A percentile compares a stretch with the other conserved stretches of the same genome.
These are phyloP conservation scores for Heteromeles arbutifolia DNA, from an alignment of 306 rosid genomes.

Conservation along the genomic window DNA sequence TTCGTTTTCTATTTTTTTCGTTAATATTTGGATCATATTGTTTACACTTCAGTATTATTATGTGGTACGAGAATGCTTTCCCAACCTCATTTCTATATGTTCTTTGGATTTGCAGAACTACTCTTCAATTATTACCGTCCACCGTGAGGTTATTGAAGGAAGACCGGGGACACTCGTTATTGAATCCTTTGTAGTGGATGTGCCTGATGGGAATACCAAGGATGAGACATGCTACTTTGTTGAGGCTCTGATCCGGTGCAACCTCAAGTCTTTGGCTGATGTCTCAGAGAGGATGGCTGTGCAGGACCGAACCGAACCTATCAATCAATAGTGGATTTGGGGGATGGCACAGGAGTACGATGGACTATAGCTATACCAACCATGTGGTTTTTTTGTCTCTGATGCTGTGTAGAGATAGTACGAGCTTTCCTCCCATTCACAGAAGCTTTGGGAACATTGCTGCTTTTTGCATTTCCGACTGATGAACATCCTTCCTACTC, in stretches of 20 bases:
- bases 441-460: constrained; percentile 55
- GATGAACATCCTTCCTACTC: constrained; percentile 39
- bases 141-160: constrained; percentile 83
- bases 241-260: constrained; percentile 88
- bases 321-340: constrained; percentile 37
- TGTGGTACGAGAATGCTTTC: neutral
- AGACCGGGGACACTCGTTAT: constrained; percentile 91
- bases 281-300: constrained; percentile 98
- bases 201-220: constrained; percentile 88
- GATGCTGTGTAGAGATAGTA: constrained; percentile 55
- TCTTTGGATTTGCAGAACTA: constrained; percentile 68
- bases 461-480: constrained; percentile 35
- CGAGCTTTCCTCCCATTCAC: constrained; percentile 54
- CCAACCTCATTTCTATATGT: constrained; percentile 11
- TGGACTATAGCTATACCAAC: constrained; percentile 25
- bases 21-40: neutral
- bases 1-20: neutral
- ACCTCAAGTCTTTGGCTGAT: constrained; percentile 88
- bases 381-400: constrained; percentile 35
- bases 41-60: neutral
- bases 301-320: constrained; percentile 63
- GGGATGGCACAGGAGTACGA: constrained; percentile 28
- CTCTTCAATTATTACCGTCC: constrained; percentile 80
- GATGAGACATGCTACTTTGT: constrained; percentile 96
- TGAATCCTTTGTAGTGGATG: constrained; percentile 91